Evolutionary conservation across 208 protist genomes (phyloP), one percentile per base, ranked within the genome.

Genomic region (Leishmania gerbilli): DNA sequence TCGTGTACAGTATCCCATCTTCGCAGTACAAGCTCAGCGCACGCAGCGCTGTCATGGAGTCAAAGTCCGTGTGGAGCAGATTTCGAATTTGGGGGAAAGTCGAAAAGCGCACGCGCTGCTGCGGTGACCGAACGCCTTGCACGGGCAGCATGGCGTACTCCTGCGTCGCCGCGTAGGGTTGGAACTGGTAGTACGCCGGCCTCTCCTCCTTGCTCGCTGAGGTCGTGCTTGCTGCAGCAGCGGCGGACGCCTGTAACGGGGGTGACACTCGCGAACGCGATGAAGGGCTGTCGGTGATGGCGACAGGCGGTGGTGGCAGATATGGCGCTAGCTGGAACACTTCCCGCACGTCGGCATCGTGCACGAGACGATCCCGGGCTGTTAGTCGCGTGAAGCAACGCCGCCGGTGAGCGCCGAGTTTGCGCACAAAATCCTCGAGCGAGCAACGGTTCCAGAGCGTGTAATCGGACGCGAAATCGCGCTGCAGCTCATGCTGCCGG

Each of bases 401-500:
- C 8, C 77, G 85, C 11, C 79, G 81, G n/a, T 81, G 82, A 8
- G 62, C 42, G 53, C 71, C 82, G 58, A 92, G 87, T 7, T 60
- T 49, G 8, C 78, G 81, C 58, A 91, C 84, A 67, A 90, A 89
- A 58, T 94, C 84, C 49, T 85, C 82, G 13, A 95, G 80, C 24
- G 81, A 71, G 72, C 85, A 90, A 9, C 90, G 89, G 24, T 77
- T 86, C 91, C 93, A 96, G 80, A 96, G 71, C 27, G 85, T 88
- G 85, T 96, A 95, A 79, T 96, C 93, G 27, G 91, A 75, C 9
- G 93, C 93, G 62, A 96, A 95, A 84, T 96, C 93, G n/a, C 87
- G 76, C 79, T 94, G 93, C 71, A 95, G 64, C 40, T 92, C 91
- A n/a, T 81, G 85, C 47, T 83, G 77, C 8, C 69, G 49, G 74